Percentiles rank a stretch among this genome's conserved stretches.
Evolutionary conservation across 2,329 filamentous ascomycete species (phyloP).

Genomic region (Arthrobotrys megalospora): DNA sequence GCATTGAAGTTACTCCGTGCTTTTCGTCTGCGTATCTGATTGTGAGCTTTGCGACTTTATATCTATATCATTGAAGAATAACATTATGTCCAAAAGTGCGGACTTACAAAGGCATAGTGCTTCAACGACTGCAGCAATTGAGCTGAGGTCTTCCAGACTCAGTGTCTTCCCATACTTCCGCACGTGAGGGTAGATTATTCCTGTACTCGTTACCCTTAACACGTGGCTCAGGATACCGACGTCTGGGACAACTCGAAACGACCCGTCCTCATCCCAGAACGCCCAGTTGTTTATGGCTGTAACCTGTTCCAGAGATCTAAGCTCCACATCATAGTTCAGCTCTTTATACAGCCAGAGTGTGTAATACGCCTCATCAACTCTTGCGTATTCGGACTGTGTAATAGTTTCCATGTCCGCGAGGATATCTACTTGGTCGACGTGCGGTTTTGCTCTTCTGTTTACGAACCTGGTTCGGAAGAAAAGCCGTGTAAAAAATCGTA

Average conservation of each 20-base stretch:
- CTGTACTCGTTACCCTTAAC: conserved; percentile 19
- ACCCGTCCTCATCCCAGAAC: conserved; percentile 21
- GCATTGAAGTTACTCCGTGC: conserved; percentile 19
- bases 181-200: conserved; percentile 42
- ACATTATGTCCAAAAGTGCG: conserved; percentile 11
- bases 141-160: neutral
- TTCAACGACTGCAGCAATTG: neutral
- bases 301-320: neutral
- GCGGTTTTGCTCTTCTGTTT: neutral
- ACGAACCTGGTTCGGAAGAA: conserved; percentile 39
- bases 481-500: conserved; percentile 24
- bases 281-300: conserved; percentile 26
- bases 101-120: conserved; percentile 42
- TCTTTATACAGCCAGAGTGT: conserved; percentile 45
- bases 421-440: neutral
- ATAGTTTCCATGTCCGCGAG: conserved; percentile 20
- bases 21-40: conserved; percentile 30
- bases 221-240: conserved; percentile 36
- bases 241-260: conserved; percentile 21
- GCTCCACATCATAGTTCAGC: conserved; percentile 14
- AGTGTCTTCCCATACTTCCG: neutral
- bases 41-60: neutral
- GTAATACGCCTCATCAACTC: conserved; percentile 51
- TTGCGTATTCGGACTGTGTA: conserved; percentile 34
- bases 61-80: neutral